Percentiles rank a stretch among this genome's conserved stretches.
Evolutionary conservation across 108 stramenopile genomes (phyloP).

Genomic region (Nitzschia sp.): DNA sequence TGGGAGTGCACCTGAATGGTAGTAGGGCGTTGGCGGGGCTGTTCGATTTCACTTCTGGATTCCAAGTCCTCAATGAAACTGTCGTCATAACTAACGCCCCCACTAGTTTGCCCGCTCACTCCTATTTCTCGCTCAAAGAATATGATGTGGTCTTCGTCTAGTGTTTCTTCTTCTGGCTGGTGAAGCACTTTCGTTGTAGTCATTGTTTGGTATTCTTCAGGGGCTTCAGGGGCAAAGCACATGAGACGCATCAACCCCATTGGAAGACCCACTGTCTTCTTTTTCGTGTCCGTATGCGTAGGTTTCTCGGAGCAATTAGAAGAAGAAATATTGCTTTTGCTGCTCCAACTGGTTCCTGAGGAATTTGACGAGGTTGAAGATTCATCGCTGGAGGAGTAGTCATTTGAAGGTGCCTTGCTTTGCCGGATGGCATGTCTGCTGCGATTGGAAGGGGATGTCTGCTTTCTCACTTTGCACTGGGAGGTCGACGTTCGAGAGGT

Average conservation of each 20-base stretch:
- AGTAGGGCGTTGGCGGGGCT: no score
- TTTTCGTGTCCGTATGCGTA: background rate
- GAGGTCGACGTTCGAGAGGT: no score
- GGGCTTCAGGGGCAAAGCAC: slow-evolving; percentile 12
- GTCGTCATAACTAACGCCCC: no score
- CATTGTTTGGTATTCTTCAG: background rate
- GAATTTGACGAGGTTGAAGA: background rate
- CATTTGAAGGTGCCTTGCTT: background rate
- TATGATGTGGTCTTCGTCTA: background rate
- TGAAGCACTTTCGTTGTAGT: background rate
- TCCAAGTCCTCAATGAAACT: no score
- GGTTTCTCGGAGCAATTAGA: background rate
- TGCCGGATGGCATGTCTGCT: background rate
- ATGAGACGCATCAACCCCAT: slow-evolving; percentile 7
- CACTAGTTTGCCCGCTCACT: no score
- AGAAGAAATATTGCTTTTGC: background rate
- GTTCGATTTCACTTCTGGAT: no score
- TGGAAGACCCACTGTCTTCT: background rate
- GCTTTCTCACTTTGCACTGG: no score
- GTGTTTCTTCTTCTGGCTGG: background rate
- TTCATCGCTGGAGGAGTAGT: background rate
- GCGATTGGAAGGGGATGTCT: no score
- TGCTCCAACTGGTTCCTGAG: background rate
- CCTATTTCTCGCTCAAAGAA: background rate
- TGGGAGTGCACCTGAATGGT: no score